phyloP scores from a whole-genome alignment of 2,329 filamentous ascomycete genomes.

The Calonectria ilicicola region DNA sequence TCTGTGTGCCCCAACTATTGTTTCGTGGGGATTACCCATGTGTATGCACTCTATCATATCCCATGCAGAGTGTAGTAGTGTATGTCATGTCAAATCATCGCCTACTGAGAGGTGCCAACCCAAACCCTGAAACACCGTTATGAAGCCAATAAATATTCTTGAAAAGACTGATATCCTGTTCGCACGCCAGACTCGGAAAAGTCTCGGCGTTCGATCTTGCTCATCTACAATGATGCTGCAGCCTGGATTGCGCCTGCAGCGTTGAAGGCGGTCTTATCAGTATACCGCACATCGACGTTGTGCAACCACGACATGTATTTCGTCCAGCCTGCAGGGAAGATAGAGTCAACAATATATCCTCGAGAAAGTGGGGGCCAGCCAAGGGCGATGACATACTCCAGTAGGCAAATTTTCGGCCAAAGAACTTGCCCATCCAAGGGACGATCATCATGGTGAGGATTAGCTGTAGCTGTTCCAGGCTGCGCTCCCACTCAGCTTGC shows the following conservation, averaged over 20 bases:
- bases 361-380: background rate
- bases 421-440: conserved; percentile 93
- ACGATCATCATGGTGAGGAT: conserved; percentile 94
- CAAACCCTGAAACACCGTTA: conserved; percentile 37
- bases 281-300: conserved; percentile 76
- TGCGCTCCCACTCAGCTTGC: conserved; percentile 94
- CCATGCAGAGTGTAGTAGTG: background rate
- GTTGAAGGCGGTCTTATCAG: conserved; percentile 73
- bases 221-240: conserved; percentile 62
- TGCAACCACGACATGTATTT: conserved; percentile 97
- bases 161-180: background rate
- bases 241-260: conserved; percentile 73
- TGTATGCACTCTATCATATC: background rate
- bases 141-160: conserved; percentile 30
- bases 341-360: conserved; percentile 26
- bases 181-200: background rate
- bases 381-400: conserved; percentile 77
- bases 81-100: conserved; percentile 24
- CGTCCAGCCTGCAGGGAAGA: conserved; percentile 77
- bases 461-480: conserved; percentile 91
- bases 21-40: background rate
- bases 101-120: conserved; percentile 28
- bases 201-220: background rate
- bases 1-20: background rate
- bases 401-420: conserved; percentile 94